Conservation (phyloP, 805 yeast species). For the Tetrapisispora phaffii region DNA sequence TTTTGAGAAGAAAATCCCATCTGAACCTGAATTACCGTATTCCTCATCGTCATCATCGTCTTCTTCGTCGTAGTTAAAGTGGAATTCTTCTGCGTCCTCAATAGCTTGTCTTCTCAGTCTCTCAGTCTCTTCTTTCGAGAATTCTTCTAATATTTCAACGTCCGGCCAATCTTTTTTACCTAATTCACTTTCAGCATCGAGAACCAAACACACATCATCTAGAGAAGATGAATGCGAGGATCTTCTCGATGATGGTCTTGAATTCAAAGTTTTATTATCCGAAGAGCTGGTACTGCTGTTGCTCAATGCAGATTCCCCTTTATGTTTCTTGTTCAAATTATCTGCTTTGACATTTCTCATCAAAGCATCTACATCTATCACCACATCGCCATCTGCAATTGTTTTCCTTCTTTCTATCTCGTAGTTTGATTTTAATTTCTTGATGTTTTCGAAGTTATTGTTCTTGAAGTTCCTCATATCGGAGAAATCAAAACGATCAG, state of each 20-base stretch:
- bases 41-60: slow-evolving; percentile 28
- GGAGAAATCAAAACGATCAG: slow-evolving; percentile 1
- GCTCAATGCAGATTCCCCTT: background rate
- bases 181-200: slow-evolving; percentile 39
- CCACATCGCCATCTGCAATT: slow-evolving; percentile 20
- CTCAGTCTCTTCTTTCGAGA: slow-evolving; percentile 56
- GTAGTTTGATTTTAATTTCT: background rate
- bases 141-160: slow-evolving; percentile 61
- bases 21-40: slow-evolving; percentile 4
- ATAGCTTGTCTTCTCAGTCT: slow-evolving; percentile 36
- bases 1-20: slow-evolving; percentile 33
- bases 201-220: slow-evolving; percentile 87
- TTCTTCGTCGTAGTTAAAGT: slow-evolving; percentile 30
- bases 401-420: slow-evolving; percentile 10
- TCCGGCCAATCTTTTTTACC: slow-evolving; percentile 67
- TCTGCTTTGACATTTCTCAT: slow-evolving; percentile 12
- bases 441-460: background rate
- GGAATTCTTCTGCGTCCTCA: slow-evolving; percentile 31
- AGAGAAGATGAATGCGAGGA: slow-evolving; percentile 56
- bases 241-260: slow-evolving; percentile 35
- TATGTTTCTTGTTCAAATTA: background rate
- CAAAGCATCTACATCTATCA: slow-evolving; percentile 28
- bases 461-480: background rate
- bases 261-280: slow-evolving; percentile 29
- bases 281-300: slow-evolving; percentile 4